Percentiles rank a stretch among this genome's conserved stretches.
Evolutionary conservation across 73 alveolate species (phyloP).

Genomic region (Tetrahymena elliotti): DNA sequence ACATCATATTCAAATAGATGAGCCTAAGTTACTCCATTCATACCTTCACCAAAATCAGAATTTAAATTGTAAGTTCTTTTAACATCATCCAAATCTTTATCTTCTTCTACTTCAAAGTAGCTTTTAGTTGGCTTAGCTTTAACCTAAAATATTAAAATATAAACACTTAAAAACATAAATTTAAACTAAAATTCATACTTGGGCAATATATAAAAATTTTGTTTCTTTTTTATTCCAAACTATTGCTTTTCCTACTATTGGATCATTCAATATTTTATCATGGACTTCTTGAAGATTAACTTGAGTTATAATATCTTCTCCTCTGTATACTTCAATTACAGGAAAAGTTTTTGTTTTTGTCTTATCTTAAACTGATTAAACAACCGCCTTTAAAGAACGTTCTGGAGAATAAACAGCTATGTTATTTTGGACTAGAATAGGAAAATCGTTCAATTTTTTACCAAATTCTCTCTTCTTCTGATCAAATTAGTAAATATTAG

Average conservation of each 20-base stretch:
- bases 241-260: constrained; percentile 21
- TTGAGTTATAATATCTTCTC: background rate
- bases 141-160: background rate
- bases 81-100: constrained; percentile 7
- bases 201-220: constrained; percentile 19
- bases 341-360: background rate
- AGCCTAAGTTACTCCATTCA: constrained; percentile 9
- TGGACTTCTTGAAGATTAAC: constrained; percentile 8
- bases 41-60: constrained; percentile 25
- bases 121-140: background rate
- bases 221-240: constrained; percentile 12
- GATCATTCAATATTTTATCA: constrained; percentile 29
- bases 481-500: background rate
- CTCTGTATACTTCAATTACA: constrained; percentile 15
- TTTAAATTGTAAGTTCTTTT: constrained; percentile 1
- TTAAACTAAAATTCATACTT: background rate
- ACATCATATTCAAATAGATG: background rate
- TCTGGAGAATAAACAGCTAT: background rate
- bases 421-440: background rate
- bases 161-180: background rate
- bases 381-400: background rate
- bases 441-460: background rate
- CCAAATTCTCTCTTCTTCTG: background rate
- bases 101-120: constrained; percentile 30
- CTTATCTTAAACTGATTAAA: background rate